Evolutionary conservation across 2,329 filamentous ascomycete genomes (phyloP), one percentile per base, ranked within the genome.

Genomic region (Akanthomyces uredinophilus): DNA sequence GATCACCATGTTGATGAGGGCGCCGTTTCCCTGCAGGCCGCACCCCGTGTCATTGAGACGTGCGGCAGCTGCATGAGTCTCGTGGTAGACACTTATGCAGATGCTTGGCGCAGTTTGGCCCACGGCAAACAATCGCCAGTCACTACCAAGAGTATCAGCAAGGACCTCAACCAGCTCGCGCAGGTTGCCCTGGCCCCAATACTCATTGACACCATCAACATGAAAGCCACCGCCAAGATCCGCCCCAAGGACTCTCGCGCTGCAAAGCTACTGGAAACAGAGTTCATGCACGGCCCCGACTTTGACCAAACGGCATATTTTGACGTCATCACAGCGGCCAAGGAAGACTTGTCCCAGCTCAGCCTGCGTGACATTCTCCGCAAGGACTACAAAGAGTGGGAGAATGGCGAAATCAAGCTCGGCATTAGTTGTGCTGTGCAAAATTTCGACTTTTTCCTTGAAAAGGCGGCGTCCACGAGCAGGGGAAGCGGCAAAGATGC

Each of bases 341-440:
- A 93, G 73, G 82, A 85, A 65, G 83, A 92, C 66, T 80, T 95
- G 57, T 83, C 81, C 3, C 67, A 70, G 0, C 75, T 95, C 51
- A 77, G 75, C 43, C 73, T 92, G 66, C 76, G 81, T 24, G 90
- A 93, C 67, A 82, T 93, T 44, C 74, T 94, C 58, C 81, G 89
- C 65, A 94, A 94, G 73, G 91, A 96, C 75, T 96, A 93, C 75
- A 96, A 96, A 76, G 82, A 90, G 70, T 95, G 90, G 90, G 76
- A 75, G 13, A 84, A 86, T 61, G 76, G 77, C 13, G 76, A 73
- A 0, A 70, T 85, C 43, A 79, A 75, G 20, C 79, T 94, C 5
- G 90, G 90, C n/a, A 85, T 91, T 18, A 84, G 85, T 68, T 84
- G 84, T 47, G 79, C 88, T 3, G 84, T 89, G 3, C 86, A 86